Conservation (phyloP, 441 rosid genomes). For the Rhodomyrtus psidioides region DNA sequence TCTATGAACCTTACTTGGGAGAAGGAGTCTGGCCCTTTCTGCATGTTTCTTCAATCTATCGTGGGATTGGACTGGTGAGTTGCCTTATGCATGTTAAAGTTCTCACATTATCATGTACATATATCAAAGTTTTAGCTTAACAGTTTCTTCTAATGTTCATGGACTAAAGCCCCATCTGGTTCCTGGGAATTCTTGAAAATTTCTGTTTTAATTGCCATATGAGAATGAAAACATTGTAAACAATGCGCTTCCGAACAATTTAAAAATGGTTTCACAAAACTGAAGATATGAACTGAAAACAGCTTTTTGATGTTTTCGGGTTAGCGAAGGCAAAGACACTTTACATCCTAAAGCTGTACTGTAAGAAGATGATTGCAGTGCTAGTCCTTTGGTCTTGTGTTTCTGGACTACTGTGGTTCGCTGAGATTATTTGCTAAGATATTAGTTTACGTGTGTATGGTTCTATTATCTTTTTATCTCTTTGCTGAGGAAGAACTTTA, state of each 20-base stretch:
- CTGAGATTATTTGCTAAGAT: background rate
- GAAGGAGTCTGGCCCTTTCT: conserved; percentile 97
- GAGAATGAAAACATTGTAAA: background rate
- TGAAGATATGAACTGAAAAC: background rate
- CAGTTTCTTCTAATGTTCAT: background rate
- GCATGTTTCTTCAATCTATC: conserved; percentile 73
- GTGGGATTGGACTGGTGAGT: conserved; percentile 89
- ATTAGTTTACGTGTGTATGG: background rate
- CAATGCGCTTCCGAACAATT: background rate
- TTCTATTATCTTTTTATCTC: background rate
- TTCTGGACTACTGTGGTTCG: background rate
- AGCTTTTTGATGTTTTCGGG: background rate
- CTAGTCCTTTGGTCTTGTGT: background rate
- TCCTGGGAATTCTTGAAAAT: background rate
- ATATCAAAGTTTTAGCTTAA: background rate
- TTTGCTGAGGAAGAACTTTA: background rate
- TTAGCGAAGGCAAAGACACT: background rate
- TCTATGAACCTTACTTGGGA: conserved; percentile 91
- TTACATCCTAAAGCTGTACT: background rate
- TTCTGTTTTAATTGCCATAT: background rate
- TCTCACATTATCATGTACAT: background rate
- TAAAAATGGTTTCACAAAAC: background rate
- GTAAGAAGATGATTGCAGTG: background rate
- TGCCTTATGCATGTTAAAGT: background rate
- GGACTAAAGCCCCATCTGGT: background rate